A percentile compares a stretch with the other conserved stretches of the same genome.
Conservation (phyloP, 2,329 filamentous ascomycete species). For the Didymella pinodella region DNA sequence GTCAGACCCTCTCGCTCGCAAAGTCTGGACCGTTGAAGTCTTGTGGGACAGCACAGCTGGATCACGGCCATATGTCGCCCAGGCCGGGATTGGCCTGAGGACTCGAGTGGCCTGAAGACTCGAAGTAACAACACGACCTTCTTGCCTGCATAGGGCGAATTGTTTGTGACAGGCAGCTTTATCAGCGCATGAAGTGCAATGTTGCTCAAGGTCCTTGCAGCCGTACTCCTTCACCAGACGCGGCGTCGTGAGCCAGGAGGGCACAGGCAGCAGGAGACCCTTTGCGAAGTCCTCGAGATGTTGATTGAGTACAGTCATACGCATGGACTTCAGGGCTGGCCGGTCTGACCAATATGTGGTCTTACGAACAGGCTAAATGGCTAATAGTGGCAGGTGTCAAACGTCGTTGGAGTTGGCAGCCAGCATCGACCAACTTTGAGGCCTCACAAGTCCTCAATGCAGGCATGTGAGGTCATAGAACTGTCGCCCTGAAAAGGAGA, state of each 20-base stretch:
- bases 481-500: conserved; percentile 18
- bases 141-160: background rate
- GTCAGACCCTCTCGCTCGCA: conserved; percentile 2
- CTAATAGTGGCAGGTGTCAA: conserved; percentile 24
- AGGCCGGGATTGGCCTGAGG: conserved; percentile 7
- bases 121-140: background rate
- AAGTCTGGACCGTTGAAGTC: conserved; percentile 10
- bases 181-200: conserved; percentile 11
- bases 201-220: conserved; percentile 11
- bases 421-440: conserved; percentile 21
- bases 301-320: conserved; percentile 17
- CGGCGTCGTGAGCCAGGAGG: conserved; percentile 16
- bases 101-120: background rate
- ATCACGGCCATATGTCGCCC: conserved; percentile 1
- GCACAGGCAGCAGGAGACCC: conserved; percentile 11
- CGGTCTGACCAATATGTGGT: conserved; percentile 18
- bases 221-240: conserved; percentile 18
- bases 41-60: conserved; percentile 34
- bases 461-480: conserved; percentile 19
- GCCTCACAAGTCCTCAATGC: conserved; percentile 16
- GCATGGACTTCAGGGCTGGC: conserved; percentile 25
- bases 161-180: conserved; percentile 7
- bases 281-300: conserved; percentile 4
- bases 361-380: conserved; percentile 21
- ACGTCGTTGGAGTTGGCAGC: conserved; percentile 15